A percentile compares a stretch with the other conserved stretches of the same genome.
phyloP scores from a whole-genome alignment of 352 stramenopile species.

The Phytopythium helicoides region DNA sequence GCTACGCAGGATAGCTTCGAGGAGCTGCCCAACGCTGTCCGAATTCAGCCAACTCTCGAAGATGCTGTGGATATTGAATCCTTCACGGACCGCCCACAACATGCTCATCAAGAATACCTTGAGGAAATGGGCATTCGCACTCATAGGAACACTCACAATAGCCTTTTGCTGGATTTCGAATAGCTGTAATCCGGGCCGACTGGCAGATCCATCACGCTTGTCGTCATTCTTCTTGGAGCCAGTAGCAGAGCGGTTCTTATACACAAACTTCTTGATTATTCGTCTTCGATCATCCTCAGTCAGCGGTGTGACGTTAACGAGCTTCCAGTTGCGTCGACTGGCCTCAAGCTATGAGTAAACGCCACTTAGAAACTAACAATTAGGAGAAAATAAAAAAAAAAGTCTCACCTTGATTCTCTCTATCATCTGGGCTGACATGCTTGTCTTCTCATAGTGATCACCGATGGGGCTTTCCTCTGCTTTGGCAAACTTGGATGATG shows the following conservation, averaged over 20 bases:
- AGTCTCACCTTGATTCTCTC: conserved; percentile 57
- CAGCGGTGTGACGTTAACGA: conserved; percentile 57
- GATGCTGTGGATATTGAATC: conserved; percentile 68
- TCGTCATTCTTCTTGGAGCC: not conserved
- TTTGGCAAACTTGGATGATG: conserved; percentile 38
- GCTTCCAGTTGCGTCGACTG: conserved; percentile 70
- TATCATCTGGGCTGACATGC: conserved; percentile 70
- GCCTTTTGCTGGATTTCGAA: conserved; percentile 81
- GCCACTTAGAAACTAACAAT: too few species aligned
- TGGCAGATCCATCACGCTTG: not conserved
- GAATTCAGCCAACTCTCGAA: conserved; percentile 63
- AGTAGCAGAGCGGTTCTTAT: conserved; percentile 16
- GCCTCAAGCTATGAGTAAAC: conserved; percentile 59
- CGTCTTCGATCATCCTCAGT: conserved; percentile 54
- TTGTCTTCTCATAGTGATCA: conserved; percentile 62
- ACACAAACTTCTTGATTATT: conserved; percentile 65
- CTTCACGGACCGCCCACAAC: conserved; percentile 65
- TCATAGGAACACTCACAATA: conserved; percentile 51
- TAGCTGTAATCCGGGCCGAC: conserved; percentile 36
- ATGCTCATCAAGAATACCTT: conserved; percentile 59
- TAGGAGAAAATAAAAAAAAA: too few species aligned
- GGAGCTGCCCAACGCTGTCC: conserved; percentile 49
- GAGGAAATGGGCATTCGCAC: conserved; percentile 56
- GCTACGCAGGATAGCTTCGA: conserved; percentile 59
- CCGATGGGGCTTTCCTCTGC: conserved; percentile 17